Percentiles rank a stretch among this genome's conserved stretches.
Conservation (phyloP, 345 rosid genomes). For the Murraya koenigii region DNA sequence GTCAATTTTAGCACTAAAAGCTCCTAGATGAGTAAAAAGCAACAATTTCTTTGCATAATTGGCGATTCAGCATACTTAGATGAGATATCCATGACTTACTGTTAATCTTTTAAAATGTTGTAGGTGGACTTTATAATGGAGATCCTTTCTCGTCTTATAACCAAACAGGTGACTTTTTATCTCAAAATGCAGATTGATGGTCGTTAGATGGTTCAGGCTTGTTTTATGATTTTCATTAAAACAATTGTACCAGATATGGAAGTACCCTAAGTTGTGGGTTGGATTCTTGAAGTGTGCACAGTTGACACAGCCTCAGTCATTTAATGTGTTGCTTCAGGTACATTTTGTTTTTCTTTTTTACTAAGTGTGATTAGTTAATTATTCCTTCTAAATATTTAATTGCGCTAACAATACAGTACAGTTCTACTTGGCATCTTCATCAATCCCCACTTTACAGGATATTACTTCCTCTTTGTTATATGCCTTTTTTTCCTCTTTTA, state of each 20-base stretch:
- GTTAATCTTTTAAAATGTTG: constrained; percentile 13
- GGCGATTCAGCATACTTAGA: neutral
- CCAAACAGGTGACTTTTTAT: constrained; percentile 71
- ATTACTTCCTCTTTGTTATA: too few relatives aligned
- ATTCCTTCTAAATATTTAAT: too few relatives aligned
- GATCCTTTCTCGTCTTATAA: constrained; percentile 92
- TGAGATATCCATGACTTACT: neutral
- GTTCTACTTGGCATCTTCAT: too few relatives aligned
- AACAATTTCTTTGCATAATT: neutral
- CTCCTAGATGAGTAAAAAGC: neutral
- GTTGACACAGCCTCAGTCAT: constrained; percentile 87
- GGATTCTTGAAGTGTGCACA: constrained; percentile 93
- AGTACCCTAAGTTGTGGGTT: constrained; percentile 95
- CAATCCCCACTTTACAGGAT: too few relatives aligned
- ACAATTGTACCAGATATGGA: constrained; percentile 78
- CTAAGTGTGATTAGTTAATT: neutral
- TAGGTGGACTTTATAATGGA: constrained; percentile 93
- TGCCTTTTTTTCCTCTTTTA: neutral
- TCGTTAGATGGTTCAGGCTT: constrained; percentile 7
- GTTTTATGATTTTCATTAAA: constrained; percentile 12
- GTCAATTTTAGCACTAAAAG: neutral
- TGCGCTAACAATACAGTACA: too few relatives aligned
- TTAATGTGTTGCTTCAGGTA: constrained; percentile 91
- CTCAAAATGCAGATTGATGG: neutral
- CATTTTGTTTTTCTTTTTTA: constrained; percentile 1